These are phyloP conservation scores for Irpex lacteus DNA, from an alignment of 1,284 basidiomycete genomes.

Conservation along the genomic window DNA sequence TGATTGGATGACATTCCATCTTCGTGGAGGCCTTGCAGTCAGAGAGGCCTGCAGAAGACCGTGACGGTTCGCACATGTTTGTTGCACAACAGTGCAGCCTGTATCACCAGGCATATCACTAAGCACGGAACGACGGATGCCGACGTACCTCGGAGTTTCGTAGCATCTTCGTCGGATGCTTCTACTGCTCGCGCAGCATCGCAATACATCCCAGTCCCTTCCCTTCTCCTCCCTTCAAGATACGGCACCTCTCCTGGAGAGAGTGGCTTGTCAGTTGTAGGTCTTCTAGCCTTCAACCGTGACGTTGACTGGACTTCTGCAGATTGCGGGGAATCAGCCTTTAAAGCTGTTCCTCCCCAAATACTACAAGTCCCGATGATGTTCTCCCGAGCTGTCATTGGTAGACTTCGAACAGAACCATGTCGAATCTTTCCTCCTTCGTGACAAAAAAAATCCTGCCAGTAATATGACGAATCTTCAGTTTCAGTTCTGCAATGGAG, in stretches of 20 bases:
- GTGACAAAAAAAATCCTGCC: too few species aligned
- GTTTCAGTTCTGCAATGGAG: too few species aligned
- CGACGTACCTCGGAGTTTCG: neutral
- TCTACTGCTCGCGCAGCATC: neutral
- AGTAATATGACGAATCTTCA: too few species aligned
- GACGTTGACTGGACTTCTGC: neutral
- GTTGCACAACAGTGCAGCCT: too few species aligned
- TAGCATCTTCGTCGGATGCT: neutral
- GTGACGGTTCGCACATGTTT: too few species aligned
- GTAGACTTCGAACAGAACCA: too few species aligned
- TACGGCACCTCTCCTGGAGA: neutral
- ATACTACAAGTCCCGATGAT: neutral
- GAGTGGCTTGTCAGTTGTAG: neutral
- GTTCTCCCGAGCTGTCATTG: too few species aligned
- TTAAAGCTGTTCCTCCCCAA: slow-evolving; percentile 1
- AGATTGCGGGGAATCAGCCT: neutral
- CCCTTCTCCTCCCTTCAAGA: neutral
- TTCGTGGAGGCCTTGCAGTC: too few species aligned
- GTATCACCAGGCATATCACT: neutral
- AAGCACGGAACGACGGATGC: neutral
- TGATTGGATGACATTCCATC: too few species aligned
- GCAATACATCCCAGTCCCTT: neutral
- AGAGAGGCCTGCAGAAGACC: too few species aligned
- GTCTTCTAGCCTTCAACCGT: neutral
- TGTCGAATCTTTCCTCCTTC: too few species aligned